Conservation (phyloP, 371 early-diverging fungal species). For the Rhizomucor pusillus region DNA sequence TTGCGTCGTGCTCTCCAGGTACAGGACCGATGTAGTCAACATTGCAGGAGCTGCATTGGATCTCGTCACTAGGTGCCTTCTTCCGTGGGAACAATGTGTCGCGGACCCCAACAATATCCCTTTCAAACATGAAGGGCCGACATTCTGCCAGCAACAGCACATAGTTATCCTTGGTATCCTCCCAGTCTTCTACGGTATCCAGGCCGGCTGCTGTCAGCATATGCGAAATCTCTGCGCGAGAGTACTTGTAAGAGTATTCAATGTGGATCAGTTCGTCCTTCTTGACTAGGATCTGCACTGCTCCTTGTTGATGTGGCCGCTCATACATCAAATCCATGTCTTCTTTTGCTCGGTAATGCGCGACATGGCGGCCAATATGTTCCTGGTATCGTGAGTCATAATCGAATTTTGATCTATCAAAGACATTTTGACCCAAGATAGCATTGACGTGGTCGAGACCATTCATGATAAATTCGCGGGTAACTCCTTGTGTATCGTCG, state of each 20-base stretch:
- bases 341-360: constrained; percentile 64
- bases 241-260: constrained; percentile 88
- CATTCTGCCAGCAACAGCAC: constrained; percentile 73
- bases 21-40: background rate
- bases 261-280: constrained; percentile 84
- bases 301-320: constrained; percentile 16
- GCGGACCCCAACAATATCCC: constrained; percentile 13
- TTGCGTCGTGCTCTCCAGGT: constrained; percentile 4
- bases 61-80: background rate
- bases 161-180: constrained; percentile 61
- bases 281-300: constrained; percentile 36
- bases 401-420: constrained; percentile 62
- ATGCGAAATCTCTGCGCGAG: constrained; percentile 50
- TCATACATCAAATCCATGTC: constrained; percentile 50
- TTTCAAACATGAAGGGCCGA: constrained; percentile 60
- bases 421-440: constrained; percentile 56
- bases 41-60: constrained; percentile 10
- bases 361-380: constrained; percentile 75
- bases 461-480: constrained; percentile 83
- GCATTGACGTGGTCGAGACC: constrained; percentile 76
- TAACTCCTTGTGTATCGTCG: constrained; percentile 77
- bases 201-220: constrained; percentile 60
- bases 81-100: constrained; percentile 12
- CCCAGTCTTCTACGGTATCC: constrained; percentile 57
- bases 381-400: constrained; percentile 77